Percentiles rank a stretch among this genome's conserved stretches.
phyloP scores from a whole-genome alignment of 1,284 basidiomycete species.

The Irpex rosettiformis region DNA sequence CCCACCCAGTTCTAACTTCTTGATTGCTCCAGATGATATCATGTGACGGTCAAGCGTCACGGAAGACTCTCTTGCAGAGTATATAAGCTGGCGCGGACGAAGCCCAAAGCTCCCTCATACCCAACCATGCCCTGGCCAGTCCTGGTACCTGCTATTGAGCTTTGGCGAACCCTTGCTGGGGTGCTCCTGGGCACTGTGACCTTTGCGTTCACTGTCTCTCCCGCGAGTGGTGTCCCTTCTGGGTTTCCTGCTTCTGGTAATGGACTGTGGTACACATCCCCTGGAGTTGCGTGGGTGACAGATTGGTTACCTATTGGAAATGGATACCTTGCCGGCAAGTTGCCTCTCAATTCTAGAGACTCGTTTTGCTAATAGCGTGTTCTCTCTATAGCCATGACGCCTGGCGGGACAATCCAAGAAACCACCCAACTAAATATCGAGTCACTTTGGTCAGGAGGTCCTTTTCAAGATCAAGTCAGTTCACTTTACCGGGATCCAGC shows the following conservation, averaged over 20 bases:
- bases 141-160: too few species aligned
- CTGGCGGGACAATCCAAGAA: constrained; percentile 59
- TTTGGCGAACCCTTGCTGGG: too few species aligned
- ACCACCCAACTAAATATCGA: constrained; percentile 69
- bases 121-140: too few species aligned
- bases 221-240: constrained; percentile 33
- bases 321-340: constrained; percentile 64
- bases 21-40: too few species aligned
- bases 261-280: constrained; percentile 62
- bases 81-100: too few species aligned
- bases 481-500: constrained; percentile 5
- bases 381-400: constrained; percentile 50
- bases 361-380: background rate
- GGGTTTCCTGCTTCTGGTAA: constrained; percentile 70
- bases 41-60: too few species aligned
- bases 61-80: too few species aligned
- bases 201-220: background rate
- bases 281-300: constrained; percentile 50
- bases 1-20: too few species aligned
- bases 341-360: background rate
- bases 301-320: constrained; percentile 70
- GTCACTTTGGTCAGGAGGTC: constrained; percentile 72
- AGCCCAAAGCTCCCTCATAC: too few species aligned
- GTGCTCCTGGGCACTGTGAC: too few species aligned
- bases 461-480: constrained; percentile 59